A percentile compares a stretch with the other conserved stretches of the same genome.
These are phyloP conservation scores for Artomyces pyxidatus DNA, from an alignment of 768 basidiomycete species.

Conservation along the genomic window DNA sequence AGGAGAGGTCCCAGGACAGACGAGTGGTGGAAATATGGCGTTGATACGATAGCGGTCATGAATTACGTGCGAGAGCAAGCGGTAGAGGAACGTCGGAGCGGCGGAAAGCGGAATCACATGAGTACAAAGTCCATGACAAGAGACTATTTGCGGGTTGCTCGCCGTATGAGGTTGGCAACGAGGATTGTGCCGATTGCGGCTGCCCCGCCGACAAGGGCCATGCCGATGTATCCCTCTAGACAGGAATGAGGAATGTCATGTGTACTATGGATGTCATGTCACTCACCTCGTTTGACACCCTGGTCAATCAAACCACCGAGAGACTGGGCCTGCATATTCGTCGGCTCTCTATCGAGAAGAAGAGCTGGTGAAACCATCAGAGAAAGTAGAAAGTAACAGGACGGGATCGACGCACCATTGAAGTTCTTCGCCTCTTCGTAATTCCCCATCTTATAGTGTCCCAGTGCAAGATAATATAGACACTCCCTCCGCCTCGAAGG, in stretches of 20 bases:
- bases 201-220: slow-evolving; percentile 89
- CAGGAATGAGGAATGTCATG: neutral
- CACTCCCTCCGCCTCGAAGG: slow-evolving; percentile 87
- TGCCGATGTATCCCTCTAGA: slow-evolving; percentile 95
- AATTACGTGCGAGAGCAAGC: neutral
- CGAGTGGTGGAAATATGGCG: no score
- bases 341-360: slow-evolving; percentile 85
- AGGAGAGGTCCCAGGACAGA: no score
- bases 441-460: slow-evolving; percentile 95
- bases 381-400: neutral
- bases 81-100: neutral
- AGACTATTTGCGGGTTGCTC: slow-evolving; percentile 47
- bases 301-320: slow-evolving; percentile 79
- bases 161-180: slow-evolving; percentile 75
- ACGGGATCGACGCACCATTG: slow-evolving; percentile 60
- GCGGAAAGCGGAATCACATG: neutral
- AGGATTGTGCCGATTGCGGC: slow-evolving; percentile 77
- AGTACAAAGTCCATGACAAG: neutral
- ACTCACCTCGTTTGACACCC: slow-evolving; percentile 71
- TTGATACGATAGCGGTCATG: no score
- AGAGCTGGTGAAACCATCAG: slow-evolving; percentile 41
- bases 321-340: slow-evolving; percentile 89
- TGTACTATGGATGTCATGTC: neutral
- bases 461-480: slow-evolving; percentile 91
- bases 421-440: slow-evolving; percentile 89